These are phyloP conservation scores for Trichoderma breve DNA, from an alignment of 2,329 filamentous ascomycete species.

Conservation along the genomic window DNA sequence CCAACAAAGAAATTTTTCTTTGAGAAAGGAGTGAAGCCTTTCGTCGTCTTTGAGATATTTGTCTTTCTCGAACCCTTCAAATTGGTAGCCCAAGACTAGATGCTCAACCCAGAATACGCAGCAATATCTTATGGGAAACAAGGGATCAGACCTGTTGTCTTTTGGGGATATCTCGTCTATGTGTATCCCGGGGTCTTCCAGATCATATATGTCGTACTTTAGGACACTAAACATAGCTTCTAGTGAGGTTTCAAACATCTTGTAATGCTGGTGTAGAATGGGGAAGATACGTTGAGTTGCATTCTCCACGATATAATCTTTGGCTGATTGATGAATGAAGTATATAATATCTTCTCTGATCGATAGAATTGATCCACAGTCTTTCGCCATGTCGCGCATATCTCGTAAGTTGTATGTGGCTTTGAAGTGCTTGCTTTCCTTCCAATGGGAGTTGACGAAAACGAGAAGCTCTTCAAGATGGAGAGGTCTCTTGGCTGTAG, in stretches of 20 bases:
- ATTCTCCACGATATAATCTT: background rate
- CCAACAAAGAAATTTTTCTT: background rate
- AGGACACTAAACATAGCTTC: background rate
- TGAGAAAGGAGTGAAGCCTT: background rate
- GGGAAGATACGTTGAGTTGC: background rate
- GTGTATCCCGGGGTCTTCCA: background rate
- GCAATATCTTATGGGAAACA: background rate
- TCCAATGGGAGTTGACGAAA: background rate
- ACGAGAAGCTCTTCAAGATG: background rate
- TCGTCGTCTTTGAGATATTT: background rate
- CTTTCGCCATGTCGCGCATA: background rate
- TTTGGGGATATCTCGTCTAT: too few relatives aligned
- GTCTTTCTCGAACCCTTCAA: background rate
- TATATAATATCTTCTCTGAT: background rate
- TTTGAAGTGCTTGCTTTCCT: background rate
- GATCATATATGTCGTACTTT: background rate
- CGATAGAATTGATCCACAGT: background rate
- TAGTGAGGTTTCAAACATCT: background rate
- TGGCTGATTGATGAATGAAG: background rate
- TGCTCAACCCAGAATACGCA: background rate
- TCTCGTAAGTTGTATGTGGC: background rate
- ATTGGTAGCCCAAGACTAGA: background rate
- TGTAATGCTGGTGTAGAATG: background rate
- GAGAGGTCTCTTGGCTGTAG: background rate
- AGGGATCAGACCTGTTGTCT: too few relatives aligned